These are phyloP conservation scores for Copromyces sp. DNA, from an alignment of 495 filamentous ascomycete species.

Conservation along the genomic window DNA sequence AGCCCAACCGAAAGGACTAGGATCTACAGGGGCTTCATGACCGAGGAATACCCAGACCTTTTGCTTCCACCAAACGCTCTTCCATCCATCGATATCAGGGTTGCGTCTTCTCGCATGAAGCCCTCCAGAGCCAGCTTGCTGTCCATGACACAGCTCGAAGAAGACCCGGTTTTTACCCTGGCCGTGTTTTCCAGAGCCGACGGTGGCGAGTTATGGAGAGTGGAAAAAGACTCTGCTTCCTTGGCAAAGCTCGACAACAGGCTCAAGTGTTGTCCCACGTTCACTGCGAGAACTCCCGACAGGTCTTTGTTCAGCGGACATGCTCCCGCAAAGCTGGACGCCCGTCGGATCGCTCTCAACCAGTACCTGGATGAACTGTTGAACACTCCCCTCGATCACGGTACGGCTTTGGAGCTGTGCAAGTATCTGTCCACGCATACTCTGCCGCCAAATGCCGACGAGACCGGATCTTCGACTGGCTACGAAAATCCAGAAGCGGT, in stretches of 20 bases:
- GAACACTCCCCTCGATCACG: constrained; percentile 69
- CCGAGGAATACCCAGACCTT: constrained; percentile 74
- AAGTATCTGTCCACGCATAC: constrained; percentile 81
- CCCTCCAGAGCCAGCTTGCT: constrained; percentile 80
- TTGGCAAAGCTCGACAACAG: constrained; percentile 73
- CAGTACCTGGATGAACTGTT: constrained; percentile 75
- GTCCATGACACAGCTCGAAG: constrained; percentile 58
- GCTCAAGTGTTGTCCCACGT: constrained; percentile 57
- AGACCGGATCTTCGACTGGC: constrained; percentile 40
- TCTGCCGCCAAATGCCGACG: constrained; percentile 64
- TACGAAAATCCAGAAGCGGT: constrained; percentile 24
- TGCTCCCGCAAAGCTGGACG: constrained; percentile 88
- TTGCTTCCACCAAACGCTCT: constrained; percentile 86
- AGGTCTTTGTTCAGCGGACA: constrained; percentile 81
- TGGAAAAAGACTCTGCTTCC: constrained; percentile 81
- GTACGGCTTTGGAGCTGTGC: constrained; percentile 72
- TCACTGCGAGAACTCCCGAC: constrained; percentile 68
- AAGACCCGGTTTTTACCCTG: constrained; percentile 89
- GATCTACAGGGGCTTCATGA: constrained; percentile 54
- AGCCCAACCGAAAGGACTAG: constrained; percentile 26
- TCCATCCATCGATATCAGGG: constrained; percentile 70
- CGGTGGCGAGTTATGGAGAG: constrained; percentile 76
- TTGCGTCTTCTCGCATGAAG: constrained; percentile 81
- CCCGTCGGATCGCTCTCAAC: constrained; percentile 70
- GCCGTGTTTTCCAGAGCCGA: constrained; percentile 72